Evolutionary conservation across 2,329 filamentous ascomycete genomes (phyloP).

Genomic region (Cladosporium halotolerans): DNA sequence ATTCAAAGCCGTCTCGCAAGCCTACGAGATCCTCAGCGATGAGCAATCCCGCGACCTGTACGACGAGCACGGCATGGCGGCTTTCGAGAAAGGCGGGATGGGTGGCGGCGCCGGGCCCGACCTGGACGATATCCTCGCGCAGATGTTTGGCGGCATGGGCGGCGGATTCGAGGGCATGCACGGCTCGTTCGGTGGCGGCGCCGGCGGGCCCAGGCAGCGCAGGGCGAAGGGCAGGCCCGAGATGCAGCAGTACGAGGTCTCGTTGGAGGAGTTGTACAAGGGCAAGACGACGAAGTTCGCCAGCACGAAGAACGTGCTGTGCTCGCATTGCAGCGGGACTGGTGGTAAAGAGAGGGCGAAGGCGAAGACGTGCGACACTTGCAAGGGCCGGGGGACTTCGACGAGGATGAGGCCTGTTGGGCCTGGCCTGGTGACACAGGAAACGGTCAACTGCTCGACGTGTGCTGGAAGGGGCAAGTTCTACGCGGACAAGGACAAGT

Average conservation of each 20-base stretch:
- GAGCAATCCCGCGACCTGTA: constrained; percentile 89
- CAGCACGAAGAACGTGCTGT: constrained; percentile 89
- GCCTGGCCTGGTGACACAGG: constrained; percentile 76
- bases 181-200: constrained; percentile 36
- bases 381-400: constrained; percentile 69
- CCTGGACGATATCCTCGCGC: constrained; percentile 83
- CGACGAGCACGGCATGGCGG: constrained; percentile 91
- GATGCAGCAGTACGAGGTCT: constrained; percentile 85
- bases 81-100: constrained; percentile 72
- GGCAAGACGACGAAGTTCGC: constrained; percentile 97
- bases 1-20: constrained; percentile 89
- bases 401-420: constrained; percentile 77
- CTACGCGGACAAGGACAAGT: constrained; percentile 94
- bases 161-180: constrained; percentile 49
- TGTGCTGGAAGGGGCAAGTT: constrained; percentile 81
- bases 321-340: constrained; percentile 76
- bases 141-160: constrained; percentile 68
- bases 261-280: constrained; percentile 92
- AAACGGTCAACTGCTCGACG: constrained; percentile 70
- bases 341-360: constrained; percentile 92
- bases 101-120: constrained; percentile 67
- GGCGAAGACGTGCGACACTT: constrained; percentile 73
- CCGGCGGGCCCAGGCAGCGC: constrained; percentile 34
- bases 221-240: constrained; percentile 67
- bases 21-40: constrained; percentile 96